These are phyloP conservation scores for Thyridium curvatum DNA, from an alignment of 2,329 filamentous ascomycete genomes.

Conservation along the genomic window DNA sequence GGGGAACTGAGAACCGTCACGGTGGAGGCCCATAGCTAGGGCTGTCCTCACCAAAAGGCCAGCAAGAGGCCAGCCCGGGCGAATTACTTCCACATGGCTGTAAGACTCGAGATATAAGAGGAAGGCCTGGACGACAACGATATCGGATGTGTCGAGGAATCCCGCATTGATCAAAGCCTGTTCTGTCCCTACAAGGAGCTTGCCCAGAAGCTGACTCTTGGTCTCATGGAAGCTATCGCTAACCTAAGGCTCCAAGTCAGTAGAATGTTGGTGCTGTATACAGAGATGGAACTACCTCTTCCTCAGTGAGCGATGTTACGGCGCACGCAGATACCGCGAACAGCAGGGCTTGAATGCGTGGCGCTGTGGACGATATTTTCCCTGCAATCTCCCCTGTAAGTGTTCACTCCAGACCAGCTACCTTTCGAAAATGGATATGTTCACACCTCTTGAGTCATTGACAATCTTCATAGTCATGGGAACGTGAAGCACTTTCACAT, in stretches of 20 bases:
- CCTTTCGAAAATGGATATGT: too few relatives aligned
- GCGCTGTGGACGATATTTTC: too few relatives aligned
- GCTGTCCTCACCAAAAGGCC: constrained; percentile 53
- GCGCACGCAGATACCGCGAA: constrained; percentile 29
- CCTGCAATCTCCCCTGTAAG: too few relatives aligned
- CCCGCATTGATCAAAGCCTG: constrained; percentile 41
- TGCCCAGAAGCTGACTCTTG: constrained; percentile 27
- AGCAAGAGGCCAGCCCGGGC: constrained; percentile 48
- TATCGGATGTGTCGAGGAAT: constrained; percentile 41
- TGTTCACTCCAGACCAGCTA: too few relatives aligned
- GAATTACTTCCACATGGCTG: constrained; percentile 35
- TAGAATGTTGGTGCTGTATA: too few relatives aligned
- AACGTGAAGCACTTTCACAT: constrained; percentile 38
- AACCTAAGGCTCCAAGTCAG: constrained; percentile 9
- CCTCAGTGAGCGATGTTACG: constrained; percentile 25
- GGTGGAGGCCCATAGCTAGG: constrained; percentile 53
- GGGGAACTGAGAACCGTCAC: constrained; percentile 47
- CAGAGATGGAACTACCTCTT: constrained; percentile 15
- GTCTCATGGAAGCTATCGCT: constrained; percentile 28
- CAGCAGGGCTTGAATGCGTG: constrained; percentile 32
- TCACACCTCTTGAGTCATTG: too few relatives aligned
- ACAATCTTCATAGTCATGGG: constrained; percentile 30
- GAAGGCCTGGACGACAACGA: constrained; percentile 45
- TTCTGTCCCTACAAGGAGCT: constrained; percentile 35
- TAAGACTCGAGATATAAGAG: constrained; percentile 43